These are phyloP conservation scores for Zygosaccharomyces sapae DNA, from an alignment of 1,139 yeast species.

Conservation along the genomic window DNA sequence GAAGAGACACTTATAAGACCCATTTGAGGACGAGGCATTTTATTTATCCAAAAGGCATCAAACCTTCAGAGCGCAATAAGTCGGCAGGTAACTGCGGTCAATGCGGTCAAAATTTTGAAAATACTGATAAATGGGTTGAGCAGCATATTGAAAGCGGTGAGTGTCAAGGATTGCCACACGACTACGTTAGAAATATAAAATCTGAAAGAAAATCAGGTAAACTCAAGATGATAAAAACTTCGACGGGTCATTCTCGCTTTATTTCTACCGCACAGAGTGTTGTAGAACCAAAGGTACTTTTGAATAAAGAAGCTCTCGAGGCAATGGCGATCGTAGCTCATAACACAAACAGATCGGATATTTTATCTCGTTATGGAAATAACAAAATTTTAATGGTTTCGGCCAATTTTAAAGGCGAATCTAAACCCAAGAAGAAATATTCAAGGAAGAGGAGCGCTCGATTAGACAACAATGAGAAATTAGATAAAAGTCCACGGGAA, in stretches of 20 bases:
- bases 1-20: slow-evolving; percentile 93
- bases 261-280: slow-evolving; percentile 35
- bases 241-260: slow-evolving; percentile 36
- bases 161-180: slow-evolving; percentile 66
- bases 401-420: slow-evolving; percentile 22
- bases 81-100: slow-evolving; percentile 76
- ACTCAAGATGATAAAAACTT: slow-evolving; percentile 32
- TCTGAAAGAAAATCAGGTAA: slow-evolving; percentile 28
- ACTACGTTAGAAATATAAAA: slow-evolving; percentile 34
- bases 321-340: slow-evolving; percentile 36
- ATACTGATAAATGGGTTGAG: slow-evolving; percentile 86
- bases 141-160: slow-evolving; percentile 81
- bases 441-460: slow-evolving; percentile 5
- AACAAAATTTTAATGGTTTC: slow-evolving; percentile 31
- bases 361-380: slow-evolving; percentile 26
- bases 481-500: not conserved
- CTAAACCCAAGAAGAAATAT: slow-evolving; percentile 11
- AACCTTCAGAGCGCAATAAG: slow-evolving; percentile 63
- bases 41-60: slow-evolving; percentile 82
- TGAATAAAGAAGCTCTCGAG: slow-evolving; percentile 34
- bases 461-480: slow-evolving; percentile 3
- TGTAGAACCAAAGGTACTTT: slow-evolving; percentile 33
- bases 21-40: slow-evolving; percentile 92
- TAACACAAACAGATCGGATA: slow-evolving; percentile 22
- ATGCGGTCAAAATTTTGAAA: slow-evolving; percentile 69